Evolutionary conservation across 805 yeast genomes (phyloP), one percentile per base, ranked within the genome.

Genomic region (Ogataea pini): DNA sequence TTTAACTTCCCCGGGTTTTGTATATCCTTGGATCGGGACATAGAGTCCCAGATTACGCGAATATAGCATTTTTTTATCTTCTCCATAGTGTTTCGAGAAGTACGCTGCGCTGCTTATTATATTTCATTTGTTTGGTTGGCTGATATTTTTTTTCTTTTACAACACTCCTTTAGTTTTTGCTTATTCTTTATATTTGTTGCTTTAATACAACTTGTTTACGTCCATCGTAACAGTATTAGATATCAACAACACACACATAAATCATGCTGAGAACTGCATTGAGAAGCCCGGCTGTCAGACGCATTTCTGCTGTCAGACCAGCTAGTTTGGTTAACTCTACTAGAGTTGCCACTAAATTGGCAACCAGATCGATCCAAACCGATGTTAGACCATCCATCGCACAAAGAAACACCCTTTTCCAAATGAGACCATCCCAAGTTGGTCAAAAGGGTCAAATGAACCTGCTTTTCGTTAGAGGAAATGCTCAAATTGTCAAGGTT

Each of bases 401-500:
- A 13, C 25, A 39, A 25, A 22, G 28, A 17, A 29, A 18, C 36
- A 38, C 34, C 9, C 34, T 18, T 16, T 24, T 31, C 25, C 25
- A 37, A 31, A 14, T 22, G n/a, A 46, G 43, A 28, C 12, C 31
- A n/a, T 13, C 20, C 18, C 42, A 25, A 36, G 27, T 45, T n/a
- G 44, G 29, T 32, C 46, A 36, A 14, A 40, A 44, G 18, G 42
- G 34, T 19, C 20, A 39, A 16, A 22, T 39, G 20, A 28, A 36
- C 40, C 18, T 28, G 6, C 41, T 57, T 13, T 55, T 55, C 45
- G 53, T 49, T 22, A 65, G 75, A 56, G 63, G 57, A 29, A 60
- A 67, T 46, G 60, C 75, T 2, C 72, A 70, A 24, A 63, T 68
- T 42, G 96, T 92, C 45, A 88, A 90, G 70, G 98, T 94, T 18